These are phyloP conservation scores for Castanea mollissima DNA, from an alignment of 306 rosid genomes.

Conservation along the genomic window DNA sequence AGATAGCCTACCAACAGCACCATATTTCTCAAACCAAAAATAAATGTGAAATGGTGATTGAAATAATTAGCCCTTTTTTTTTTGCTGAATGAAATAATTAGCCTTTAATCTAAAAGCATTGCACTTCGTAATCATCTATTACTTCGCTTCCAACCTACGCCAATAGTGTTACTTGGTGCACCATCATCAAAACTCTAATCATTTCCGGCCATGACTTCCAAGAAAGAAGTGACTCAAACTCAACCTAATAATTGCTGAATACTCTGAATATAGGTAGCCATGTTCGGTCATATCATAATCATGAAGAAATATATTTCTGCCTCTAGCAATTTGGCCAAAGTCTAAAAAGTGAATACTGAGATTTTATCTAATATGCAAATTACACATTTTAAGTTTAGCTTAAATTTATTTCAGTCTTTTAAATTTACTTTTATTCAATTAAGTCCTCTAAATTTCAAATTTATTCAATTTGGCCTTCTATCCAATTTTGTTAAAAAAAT, in stretches of 20 bases:
- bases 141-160: constrained; percentile 35
- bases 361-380: too few species aligned
- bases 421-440: too few species aligned
- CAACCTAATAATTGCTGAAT: constrained; percentile 9
- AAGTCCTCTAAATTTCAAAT: too few species aligned
- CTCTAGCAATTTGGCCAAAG: neutral
- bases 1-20: neutral
- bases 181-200: neutral
- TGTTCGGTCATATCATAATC: neutral
- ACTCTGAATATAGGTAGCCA: neutral
- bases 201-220: neutral
- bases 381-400: accelerated
- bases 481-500: too few species aligned
- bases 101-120: neutral
- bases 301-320: neutral
- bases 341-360: neutral
- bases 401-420: too few species aligned
- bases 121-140: neutral
- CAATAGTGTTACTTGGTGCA: neutral
- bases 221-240: constrained; percentile 5
- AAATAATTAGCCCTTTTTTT: neutral
- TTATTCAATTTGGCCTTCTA: accelerated
- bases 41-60: constrained; percentile 12
- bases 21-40: neutral
- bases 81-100: too few species aligned